A percentile compares a stretch with the other conserved stretches of the same genome.
Evolutionary conservation across 495 filamentous ascomycete species (phyloP).

Genomic region (Tuber indicum): DNA sequence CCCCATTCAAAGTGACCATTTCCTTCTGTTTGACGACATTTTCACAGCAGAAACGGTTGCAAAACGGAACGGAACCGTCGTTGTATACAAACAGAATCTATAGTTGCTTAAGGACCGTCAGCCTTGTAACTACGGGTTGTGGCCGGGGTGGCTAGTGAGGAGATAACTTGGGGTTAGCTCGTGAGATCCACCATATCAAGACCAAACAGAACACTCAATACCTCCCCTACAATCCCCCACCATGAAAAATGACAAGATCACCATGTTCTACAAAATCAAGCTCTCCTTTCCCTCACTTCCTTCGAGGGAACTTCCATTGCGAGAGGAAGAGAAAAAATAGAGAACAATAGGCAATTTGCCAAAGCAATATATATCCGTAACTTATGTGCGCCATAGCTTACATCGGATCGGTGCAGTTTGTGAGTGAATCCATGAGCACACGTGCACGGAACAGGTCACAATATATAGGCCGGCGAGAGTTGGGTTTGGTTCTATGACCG

Average conservation of each 20-base stretch:
- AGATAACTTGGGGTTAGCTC: neutral
- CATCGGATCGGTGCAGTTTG: neutral
- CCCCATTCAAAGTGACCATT: no score
- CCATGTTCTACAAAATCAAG: neutral
- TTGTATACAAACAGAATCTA: no score
- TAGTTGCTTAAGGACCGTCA: neutral
- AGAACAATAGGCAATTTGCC: neutral
- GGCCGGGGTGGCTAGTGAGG: neutral
- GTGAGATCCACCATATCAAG: neutral
- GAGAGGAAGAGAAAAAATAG: neutral
- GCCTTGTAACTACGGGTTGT: neutral
- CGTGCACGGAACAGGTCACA: neutral
- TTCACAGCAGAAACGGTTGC: no score
- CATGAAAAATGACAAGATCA: neutral
- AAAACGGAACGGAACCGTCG: no score
- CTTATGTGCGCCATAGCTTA: neutral
- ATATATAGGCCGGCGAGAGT: neutral
- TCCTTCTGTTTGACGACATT: no score
- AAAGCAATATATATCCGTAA: neutral
- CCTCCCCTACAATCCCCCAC: neutral
- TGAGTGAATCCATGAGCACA: neutral
- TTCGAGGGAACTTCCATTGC: neutral
- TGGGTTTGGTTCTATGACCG: neutral
- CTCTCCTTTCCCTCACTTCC: neutral
- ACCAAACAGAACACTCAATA: neutral